Evolutionary conservation across 75 land plant species (phyloP).

Genomic region (Isoetes taiwanensis): DNA sequence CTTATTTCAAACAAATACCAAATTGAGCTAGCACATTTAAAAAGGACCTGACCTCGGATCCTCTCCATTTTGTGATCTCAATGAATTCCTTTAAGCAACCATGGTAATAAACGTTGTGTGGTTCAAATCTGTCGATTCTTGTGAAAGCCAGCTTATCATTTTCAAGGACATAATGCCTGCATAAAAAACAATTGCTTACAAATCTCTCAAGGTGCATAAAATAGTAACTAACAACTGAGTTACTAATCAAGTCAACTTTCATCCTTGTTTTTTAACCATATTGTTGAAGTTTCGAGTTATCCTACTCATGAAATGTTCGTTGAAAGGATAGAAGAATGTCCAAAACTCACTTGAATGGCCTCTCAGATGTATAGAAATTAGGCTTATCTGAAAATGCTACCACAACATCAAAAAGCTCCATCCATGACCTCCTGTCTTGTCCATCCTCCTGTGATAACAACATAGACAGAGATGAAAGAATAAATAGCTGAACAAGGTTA

Average conservation of each 20-base stretch:
- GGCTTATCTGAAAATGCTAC: slow-evolving; percentile 94
- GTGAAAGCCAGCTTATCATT: slow-evolving; percentile 70
- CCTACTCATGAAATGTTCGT: too few species aligned
- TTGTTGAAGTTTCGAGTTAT: too few species aligned
- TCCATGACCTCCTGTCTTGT: slow-evolving; percentile 50
- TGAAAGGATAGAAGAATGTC: too few species aligned
- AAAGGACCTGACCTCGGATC: slow-evolving; percentile 95
- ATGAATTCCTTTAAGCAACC: slow-evolving; percentile 86
- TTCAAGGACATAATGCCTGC: slow-evolving; percentile 58
- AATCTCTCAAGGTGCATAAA: too few species aligned
- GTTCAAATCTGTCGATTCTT: slow-evolving; percentile 58
- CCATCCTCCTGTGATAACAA: slow-evolving; percentile 46
- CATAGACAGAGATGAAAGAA: too few species aligned
- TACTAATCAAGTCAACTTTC: too few species aligned
- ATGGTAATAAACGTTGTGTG: slow-evolving; percentile 76
- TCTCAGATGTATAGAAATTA: slow-evolving; percentile 80
- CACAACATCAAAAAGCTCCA: slow-evolving; percentile 92
- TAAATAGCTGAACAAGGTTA: too few species aligned
- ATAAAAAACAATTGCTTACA: background rate
- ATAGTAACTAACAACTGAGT: too few species aligned
- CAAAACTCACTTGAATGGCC: slow-evolving; percentile 97
- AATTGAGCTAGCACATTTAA: background rate
- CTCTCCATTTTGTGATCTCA: slow-evolving; percentile 89
- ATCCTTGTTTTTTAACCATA: too few species aligned
- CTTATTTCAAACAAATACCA: too few species aligned